Conservation (phyloP, 2,329 filamentous ascomycete genomes). For the Cercospora zeina region DNA sequence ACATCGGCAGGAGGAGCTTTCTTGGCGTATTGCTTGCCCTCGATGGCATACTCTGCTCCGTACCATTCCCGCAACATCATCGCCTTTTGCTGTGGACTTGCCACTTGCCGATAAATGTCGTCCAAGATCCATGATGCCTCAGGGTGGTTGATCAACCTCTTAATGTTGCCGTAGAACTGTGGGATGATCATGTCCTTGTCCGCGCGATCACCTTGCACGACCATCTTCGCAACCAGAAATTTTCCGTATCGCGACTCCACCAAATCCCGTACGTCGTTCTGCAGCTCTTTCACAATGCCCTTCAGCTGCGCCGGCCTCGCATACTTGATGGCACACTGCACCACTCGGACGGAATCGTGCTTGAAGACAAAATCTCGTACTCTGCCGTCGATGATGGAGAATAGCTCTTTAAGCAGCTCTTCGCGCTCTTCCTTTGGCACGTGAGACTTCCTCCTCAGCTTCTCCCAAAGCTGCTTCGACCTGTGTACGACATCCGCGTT, state of each 20-base stretch:
- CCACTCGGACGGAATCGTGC: slow-evolving; percentile 93
- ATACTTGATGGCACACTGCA: slow-evolving; percentile 97
- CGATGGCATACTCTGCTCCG: slow-evolving; percentile 85
- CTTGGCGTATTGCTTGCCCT: slow-evolving; percentile 62
- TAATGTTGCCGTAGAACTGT: slow-evolving; percentile 92
- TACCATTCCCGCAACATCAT: slow-evolving; percentile 92
- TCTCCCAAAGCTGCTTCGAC: slow-evolving; percentile 97
- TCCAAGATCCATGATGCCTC: slow-evolving; percentile 98
- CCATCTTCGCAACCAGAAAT: slow-evolving; percentile 91
- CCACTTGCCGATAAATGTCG: slow-evolving; percentile 88
- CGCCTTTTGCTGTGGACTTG: slow-evolving; percentile 82
- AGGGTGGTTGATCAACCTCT: slow-evolving; percentile 89
- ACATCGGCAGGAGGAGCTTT: slow-evolving; percentile 30
- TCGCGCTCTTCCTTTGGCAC: slow-evolving; percentile 87
- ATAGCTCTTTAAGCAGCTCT: slow-evolving; percentile 83
- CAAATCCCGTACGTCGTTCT: slow-evolving; percentile 78
- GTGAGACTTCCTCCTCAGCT: slow-evolving; percentile 86
- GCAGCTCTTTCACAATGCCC: slow-evolving; percentile 81
- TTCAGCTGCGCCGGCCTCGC: slow-evolving; percentile 79
- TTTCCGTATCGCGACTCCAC: slow-evolving; percentile 97
- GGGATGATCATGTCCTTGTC: slow-evolving; percentile 86
- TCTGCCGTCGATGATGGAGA: slow-evolving; percentile 83
- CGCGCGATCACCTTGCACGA: slow-evolving; percentile 86
- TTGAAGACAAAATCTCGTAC: slow-evolving; percentile 97
- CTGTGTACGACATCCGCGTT: slow-evolving; percentile 85